Base-by-base conservation (phyloP, 148 eudicot genomes). In the Amaranthus cruentus region DNA sequence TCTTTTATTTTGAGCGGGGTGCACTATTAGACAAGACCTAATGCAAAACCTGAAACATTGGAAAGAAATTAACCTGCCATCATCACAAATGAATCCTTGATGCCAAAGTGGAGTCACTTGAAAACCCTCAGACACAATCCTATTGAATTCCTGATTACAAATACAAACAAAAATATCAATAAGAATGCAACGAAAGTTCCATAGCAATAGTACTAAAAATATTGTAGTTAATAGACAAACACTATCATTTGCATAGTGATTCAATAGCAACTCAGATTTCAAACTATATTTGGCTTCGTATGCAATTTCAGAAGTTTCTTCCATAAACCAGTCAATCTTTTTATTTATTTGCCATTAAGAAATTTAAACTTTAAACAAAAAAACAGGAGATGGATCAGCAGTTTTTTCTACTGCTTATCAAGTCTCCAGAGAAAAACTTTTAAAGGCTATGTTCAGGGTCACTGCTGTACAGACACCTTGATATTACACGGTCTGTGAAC, bases 71-170 rank as follows among this genome's bases (percentile, higher is more conserved):
- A 72, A 91, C 98, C 98, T 94, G 77, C 98, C 98, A 84, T 94
- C 97, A 84, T 94, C 98, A 72, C 86, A 66, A 73, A 94, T 88
- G 66, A 62, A 93, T 47, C 98, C 97, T 85, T 93, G 98, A 84
- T 93, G 79, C 98, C 98, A 93, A 68, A 93, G 83, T 66, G 97
- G 98, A 63, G 91, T 89, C 73, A 84, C 98, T 80, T 93, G 97
- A 81, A 93, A 93, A 68, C 98, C 98, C 72, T 93, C 95, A 51
- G 77, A 55, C 66, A 93, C 98, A 55, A 81, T 87, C 49, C 56
- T 78, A 67, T 87, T 81, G 77, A 93, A 93, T 62, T 86, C 97
- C 98, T 93, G 84, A 47, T 60, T 49, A 77, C 64, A 15, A 59
- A 55, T 71, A 58, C 52, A 44, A 72, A 72, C 11, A 18, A 49